phyloP scores from a whole-genome alignment of 768 basidiomycete genomes.

The Leccinum longicurvipes region DNA sequence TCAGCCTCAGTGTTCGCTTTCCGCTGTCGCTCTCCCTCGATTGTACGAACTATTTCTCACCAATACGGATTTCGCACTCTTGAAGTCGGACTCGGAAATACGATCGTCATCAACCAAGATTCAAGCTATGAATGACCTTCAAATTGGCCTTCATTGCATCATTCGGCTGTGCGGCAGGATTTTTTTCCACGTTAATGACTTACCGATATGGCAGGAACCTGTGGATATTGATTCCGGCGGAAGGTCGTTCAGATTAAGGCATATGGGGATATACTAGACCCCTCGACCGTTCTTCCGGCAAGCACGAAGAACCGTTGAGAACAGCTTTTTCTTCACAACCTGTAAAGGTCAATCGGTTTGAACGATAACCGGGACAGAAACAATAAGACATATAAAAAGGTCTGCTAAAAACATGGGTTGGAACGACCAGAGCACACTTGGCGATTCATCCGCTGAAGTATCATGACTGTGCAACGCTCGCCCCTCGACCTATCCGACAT shows the following conservation, averaged over 20 bases:
- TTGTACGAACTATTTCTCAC: not conserved
- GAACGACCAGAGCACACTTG: not conserved
- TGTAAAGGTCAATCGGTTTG: not conserved
- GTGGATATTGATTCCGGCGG: too few relatives aligned
- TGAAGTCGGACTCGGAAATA: not conserved
- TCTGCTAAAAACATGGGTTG: not conserved
- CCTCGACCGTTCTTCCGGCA: not conserved
- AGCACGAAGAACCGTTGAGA: not conserved
- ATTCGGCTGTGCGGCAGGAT: not conserved
- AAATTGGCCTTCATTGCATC: not conserved
- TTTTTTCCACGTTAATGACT: not conserved
- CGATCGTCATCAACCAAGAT: not conserved
- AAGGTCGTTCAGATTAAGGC: too few relatives aligned
- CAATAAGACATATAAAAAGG: not conserved
- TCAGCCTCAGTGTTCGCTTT: not conserved
- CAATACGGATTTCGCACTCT: not conserved
- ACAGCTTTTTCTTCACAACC: not conserved
- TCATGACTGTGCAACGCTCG: constrained; percentile 17
- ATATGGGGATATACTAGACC: too few relatives aligned
- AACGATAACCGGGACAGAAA: not conserved
- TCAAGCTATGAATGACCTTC: not conserved
- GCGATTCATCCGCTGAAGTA: not conserved
- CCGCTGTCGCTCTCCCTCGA: not conserved
- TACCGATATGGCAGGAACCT: not conserved
- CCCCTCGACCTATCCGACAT: constrained; percentile 3